These are phyloP conservation scores for Euclidium syriacum DNA, from an alignment of 345 rosid species.

Conservation along the genomic window DNA sequence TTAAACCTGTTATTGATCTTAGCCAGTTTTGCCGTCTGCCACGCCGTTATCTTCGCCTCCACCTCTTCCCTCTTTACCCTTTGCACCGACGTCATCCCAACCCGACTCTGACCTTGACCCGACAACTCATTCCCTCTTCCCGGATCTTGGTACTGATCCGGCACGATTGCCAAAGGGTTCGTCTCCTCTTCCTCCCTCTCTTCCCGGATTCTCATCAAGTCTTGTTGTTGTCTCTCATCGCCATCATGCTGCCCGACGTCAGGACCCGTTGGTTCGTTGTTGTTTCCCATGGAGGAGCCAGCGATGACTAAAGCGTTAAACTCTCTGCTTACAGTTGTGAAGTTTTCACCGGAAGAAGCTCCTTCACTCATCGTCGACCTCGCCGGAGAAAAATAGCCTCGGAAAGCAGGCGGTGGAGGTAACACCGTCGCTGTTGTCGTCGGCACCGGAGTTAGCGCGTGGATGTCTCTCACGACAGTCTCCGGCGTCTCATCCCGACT, in stretches of 20 bases:
- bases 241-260: constrained; percentile 1
- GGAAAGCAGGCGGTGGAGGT: constrained; percentile 39
- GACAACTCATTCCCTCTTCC: constrained; percentile 12
- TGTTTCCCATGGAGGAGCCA: constrained; percentile 46
- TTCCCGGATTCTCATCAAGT: constrained; percentile 21
- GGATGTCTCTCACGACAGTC: constrained; percentile 58
- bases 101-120: constrained; percentile 14
- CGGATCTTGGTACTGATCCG: constrained; percentile 36
- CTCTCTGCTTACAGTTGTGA: constrained; percentile 85
- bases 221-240: constrained; percentile 15
- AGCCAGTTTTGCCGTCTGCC: constrained; percentile 79
- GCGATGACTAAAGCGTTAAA: constrained; percentile 95
- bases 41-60: constrained; percentile 79
- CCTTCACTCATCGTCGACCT: constrained; percentile 25
- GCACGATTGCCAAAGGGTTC: constrained; percentile 79
- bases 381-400: constrained; percentile 45
- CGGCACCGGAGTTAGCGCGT: constrained; percentile 48
- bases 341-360: constrained; percentile 60
- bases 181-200: constrained; percentile 46
- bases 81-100: constrained; percentile 42
- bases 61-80: constrained; percentile 89
- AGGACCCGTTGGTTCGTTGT: constrained; percentile 13
- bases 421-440: constrained; percentile 19
- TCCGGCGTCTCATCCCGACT: constrained; percentile 17
- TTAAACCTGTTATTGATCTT: constrained; percentile 83